Evolutionary conservation across 768 basidiomycete species (phyloP), one percentile per base, ranked within the genome.

Genomic region (Paxillus rubicundulus): DNA sequence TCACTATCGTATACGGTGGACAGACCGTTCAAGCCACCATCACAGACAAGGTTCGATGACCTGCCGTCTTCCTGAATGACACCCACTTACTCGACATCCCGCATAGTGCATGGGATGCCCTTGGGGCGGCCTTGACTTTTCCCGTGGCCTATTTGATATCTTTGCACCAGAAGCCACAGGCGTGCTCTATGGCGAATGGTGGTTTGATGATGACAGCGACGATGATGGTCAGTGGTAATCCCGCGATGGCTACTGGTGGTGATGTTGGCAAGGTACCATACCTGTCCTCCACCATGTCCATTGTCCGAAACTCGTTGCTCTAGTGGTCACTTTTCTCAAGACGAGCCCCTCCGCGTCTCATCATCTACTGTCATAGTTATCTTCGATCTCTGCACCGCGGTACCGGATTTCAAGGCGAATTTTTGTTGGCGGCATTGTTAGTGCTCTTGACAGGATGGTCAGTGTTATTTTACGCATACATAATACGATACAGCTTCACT

Each of bases 81-180:
- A 32, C 44, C 18, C 14, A 1, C 47, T 62, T 3, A 56, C n/a
- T n/a, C n/a, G n/a, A n/a, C n/a, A n/a, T n/a, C n/a, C n/a, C n/a
- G n/a, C n/a, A n/a, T n/a, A 87, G 80, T 89, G 87, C 61, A 81
- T 82, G 36, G 78, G 76, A 18, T 91, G 89, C 64, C 80, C 80
- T 13, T 78, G 70, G 52, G 79, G 77, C 42, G 87, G 81, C 33
- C 79, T 91, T 24, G 89, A 92, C 66, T 70, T 90, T 30, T 82
- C 83, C 21, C 66, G 70, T n/a, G 82, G 83, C 39, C 74, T 91
- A 44, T 91, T 92, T 72, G 49, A 65, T 18, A 69, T 61, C 68
- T 87, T 90, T 64, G 82, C 77, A 5, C 16, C 64, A 9, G 63
- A 74, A 45, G 57, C 60, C 40, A 60, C 47, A 6, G 89, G 88